phyloP scores from a whole-genome alignment of 1,139 yeast genomes.

The Kazachstania sp. region DNA sequence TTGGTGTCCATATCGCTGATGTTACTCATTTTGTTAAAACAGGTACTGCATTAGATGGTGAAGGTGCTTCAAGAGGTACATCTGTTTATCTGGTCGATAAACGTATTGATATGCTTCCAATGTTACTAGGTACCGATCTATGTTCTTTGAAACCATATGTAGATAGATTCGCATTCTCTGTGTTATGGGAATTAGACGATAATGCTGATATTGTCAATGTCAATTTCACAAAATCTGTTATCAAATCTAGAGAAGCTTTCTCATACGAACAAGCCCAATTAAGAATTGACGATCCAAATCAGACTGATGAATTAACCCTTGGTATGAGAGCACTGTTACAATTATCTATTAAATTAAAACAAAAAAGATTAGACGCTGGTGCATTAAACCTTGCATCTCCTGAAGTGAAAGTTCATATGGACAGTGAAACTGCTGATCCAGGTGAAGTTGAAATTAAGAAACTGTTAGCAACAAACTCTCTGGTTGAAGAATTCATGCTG shows the following conservation, averaged over 20 bases:
- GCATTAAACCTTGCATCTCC: conserved; percentile 96
- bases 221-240: conserved; percentile 78
- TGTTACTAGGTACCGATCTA: conserved; percentile 87
- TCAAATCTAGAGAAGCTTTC: conserved; percentile 87
- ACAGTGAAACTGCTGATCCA: conserved; percentile 94
- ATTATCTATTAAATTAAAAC: conserved; percentile 76
- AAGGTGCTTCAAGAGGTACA: conserved; percentile 96
- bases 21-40: conserved; percentile 96
- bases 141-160: conserved; percentile 95
- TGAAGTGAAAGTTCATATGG: conserved; percentile 95
- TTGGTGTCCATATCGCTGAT: conserved; percentile 98
- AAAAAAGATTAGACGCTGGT: conserved; percentile 84
- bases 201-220: conserved; percentile 81
- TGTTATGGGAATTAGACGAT: conserved; percentile 87
- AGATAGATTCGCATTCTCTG: conserved; percentile 93
- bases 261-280: conserved; percentile 90
- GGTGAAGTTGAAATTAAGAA: conserved; percentile 90
- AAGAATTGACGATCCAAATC: conserved; percentile 72
- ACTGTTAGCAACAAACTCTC: conserved; percentile 80
- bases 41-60: conserved; percentile 83
- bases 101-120: conserved; percentile 97
- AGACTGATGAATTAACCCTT: conserved; percentile 74
- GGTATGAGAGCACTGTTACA: conserved; percentile 79
- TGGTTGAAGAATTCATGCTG: conserved; percentile 98
- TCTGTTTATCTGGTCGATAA: conserved; percentile 97